Evolutionary conservation across 768 basidiomycete genomes (phyloP), one percentile per base, ranked within the genome.

Genomic region (Termitomyces sp.): DNA sequence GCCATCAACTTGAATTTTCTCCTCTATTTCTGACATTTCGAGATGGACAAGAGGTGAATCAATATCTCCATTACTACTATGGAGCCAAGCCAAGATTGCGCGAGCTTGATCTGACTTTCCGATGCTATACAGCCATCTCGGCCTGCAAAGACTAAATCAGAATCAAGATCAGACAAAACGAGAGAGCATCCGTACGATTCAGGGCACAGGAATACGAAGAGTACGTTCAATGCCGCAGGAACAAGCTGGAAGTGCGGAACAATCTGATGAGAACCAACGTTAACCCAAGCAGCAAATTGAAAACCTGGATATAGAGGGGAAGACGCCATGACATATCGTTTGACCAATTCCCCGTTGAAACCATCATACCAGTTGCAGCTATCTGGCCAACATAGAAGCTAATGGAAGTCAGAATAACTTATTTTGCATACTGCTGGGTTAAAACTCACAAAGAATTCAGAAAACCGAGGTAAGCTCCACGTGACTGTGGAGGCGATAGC

Each of bases 371-470:
- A 17, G 79, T 80, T 1, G 83, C 83, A 34, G 77, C 69, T 69
- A 85, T 83, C 66, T 83, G 83, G 10, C 83, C 83, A 45, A 83
- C 75, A 66, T 83, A 81, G 66, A 75, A 82, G 67, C 80, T 82
- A 37, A 29, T 5, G 32, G 5, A 56, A 31, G 15, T 43, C 46
- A 49, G 32, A 43, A 34, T 14, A 52, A 46, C 14, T 40, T 4
- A n/a, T 17, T 3, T 14, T 10, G 20, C 9, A 38, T 4, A 31
- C 10, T 17, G 10, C 14, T 50, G 25, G 6, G 7, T 36, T 10
- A 25, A 6, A 25, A 66, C 75, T 58, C 60, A 81, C 80, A 83
- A 83, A 15, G 81, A 83, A 65, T 83, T 83, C 51, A 83, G 67
- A 56, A 82, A 77, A 0, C 83, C 83, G 45, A 84, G 72, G 63